Evolutionary conservation across 2,329 filamentous ascomycete genomes (phyloP).

Genomic region (Alternaria longipes): DNA sequence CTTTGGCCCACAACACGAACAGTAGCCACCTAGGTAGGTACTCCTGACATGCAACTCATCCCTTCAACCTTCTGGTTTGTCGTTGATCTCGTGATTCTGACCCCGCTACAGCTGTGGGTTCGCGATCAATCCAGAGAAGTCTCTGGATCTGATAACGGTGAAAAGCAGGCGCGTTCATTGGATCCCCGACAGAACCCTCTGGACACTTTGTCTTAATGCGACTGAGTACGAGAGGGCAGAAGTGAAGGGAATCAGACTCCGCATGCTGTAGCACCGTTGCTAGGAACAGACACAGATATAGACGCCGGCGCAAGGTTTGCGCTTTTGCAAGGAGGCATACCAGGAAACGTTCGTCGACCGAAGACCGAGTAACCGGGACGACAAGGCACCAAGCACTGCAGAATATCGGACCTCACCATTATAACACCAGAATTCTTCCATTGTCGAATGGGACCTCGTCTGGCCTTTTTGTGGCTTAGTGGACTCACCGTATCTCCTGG

Average conservation of each 20-base stretch:
- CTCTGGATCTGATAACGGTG: not conserved
- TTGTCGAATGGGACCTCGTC: not conserved
- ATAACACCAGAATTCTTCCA: not conserved
- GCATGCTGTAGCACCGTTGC: not conserved
- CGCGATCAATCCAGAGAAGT: too few species aligned
- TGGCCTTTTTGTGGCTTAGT: not conserved
- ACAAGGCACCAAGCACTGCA: not conserved
- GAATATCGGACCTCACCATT: not conserved
- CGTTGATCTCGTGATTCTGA: not conserved
- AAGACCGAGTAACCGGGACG: not conserved
- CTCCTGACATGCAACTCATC: not conserved
- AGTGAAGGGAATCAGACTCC: not conserved
- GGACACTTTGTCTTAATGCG: not conserved
- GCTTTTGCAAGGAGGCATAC: not conserved
- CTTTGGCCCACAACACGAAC: slow-evolving; percentile 1
- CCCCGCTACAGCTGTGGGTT: not conserved
- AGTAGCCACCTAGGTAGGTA: not conserved
- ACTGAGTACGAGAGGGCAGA: not conserved
- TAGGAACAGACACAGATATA: not conserved
- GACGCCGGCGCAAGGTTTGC: not conserved
- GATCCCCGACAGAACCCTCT: not conserved
- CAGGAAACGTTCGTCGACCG: not conserved
- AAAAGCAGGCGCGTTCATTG: not conserved
- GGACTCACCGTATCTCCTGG: not conserved
- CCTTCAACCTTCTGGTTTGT: not conserved